Base-by-base conservation (phyloP, 2,329 filamentous ascomycete species). In the Ascochyta viciae-villosae region DNA sequence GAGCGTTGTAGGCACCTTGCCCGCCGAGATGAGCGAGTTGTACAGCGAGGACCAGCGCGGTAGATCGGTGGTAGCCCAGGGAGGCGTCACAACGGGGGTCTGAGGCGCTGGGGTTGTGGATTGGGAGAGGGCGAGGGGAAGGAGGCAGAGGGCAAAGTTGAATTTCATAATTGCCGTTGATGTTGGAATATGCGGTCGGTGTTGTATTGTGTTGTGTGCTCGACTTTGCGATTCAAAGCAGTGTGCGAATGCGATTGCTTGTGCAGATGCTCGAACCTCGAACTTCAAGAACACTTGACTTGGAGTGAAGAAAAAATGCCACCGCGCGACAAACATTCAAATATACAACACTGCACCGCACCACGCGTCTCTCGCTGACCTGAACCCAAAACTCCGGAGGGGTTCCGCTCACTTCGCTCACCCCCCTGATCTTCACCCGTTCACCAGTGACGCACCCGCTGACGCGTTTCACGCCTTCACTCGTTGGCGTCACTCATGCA, bases 21-120 rank as follows among this genome's bases (percentile, higher is more conserved):
- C 64, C 1, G 53, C 59, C 0, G 66, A 67, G 16, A 67, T 48
- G 6, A 72, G 65, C 1, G 70, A 72, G 43, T 57, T 44, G 59
- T 72, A 68, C 40, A 70, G 47, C 0, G 67, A 70, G 1, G 68
- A 66, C 65, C 66, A 70, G 37, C 58, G 57, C 1, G 50, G 61
- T 2, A 62, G 53, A 38, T 69, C 61, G 16, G 57, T 49, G 1
- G 66, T 60, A 2, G 66, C 66, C 66, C 65, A 69, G 23, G 65
- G 63, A 10, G 63, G 66, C 15, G 51, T 49, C 1, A 50, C 57
- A 26, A 48, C 45, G 13, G 52, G 49, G 2, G 45, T 24, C 6
- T 34, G 34, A 15, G 55, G 40, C 12, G 37, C 29, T 4, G 31
- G 31, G 12, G 49, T 53, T 19, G 49, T 57, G 12, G 40, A 37